Base-by-base conservation (phyloP, 768 basidiomycete species). In the Boletus subparvulus region DNA sequence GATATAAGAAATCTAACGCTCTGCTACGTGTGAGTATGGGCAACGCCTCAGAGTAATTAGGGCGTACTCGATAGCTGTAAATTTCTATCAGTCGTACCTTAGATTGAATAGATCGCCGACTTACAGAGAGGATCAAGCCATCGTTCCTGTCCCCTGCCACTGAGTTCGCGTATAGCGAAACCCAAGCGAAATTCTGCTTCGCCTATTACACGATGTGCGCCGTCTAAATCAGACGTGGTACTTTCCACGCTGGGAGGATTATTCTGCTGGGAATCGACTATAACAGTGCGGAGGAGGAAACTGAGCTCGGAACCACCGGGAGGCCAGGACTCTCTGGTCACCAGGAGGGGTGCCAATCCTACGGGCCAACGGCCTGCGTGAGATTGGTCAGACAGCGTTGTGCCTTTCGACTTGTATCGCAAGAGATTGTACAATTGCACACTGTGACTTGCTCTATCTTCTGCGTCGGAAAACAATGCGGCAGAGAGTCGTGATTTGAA, bases 1-100 rank as follows among this genome's bases (percentile, higher is more conserved):
- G 85, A 66, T 91, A 92, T 14, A 96, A 73, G 67, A 95, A 96
- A 69, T 95, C 94, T 42, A 96, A 69, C 8, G 94, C 92, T 69
- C 90, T 92, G 61, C 6, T 47, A 44, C 17, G 59, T 30, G 45
- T 67, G 35, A 61, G 26, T n/a, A 52, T 17, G 28, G 14, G 44
- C 1, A 33, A 28, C 4, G 3, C 19, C 17, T 52, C 43, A 47
- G 48, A 46, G 46, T 58, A 19, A 30, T 59, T 47, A 19, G 13
- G 28, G 58, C 52, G 30, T 37, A 55, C 67, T 69, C 67, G 21
- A 69, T 69, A 19, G 59, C 67, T 69, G 49, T 40, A 44, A 50
- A 42, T 6, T 11, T 36, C 11, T 33, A 14, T 68, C 33, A 70
- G 53, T 5, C 4, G 11, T 33, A n/a, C n/a, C 19, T 47, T 28